Evolutionary conservation across 345 rosid species (phyloP).

Genomic region (Boechera retrofracta): DNA sequence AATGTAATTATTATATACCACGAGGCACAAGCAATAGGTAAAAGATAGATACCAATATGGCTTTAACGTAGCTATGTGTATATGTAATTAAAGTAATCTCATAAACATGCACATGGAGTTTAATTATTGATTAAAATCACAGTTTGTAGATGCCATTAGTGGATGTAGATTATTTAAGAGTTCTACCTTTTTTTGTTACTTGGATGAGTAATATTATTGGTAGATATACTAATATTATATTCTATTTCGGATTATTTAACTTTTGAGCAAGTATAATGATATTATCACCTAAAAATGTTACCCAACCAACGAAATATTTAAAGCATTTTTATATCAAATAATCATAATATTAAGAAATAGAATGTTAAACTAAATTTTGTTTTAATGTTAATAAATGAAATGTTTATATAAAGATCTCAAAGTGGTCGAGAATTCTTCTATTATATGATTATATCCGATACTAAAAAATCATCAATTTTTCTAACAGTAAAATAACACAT

Average conservation of each 20-base stretch:
- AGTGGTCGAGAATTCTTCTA: neutral
- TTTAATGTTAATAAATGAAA: neutral
- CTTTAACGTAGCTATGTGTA: neutral
- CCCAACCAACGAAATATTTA: neutral
- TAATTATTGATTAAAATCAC: neutral
- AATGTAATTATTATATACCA: neutral
- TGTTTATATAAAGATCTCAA: neutral
- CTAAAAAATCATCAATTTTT: neutral
- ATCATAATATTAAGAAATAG: neutral
- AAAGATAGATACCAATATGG: neutral
- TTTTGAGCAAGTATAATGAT: neutral
- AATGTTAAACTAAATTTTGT: neutral
- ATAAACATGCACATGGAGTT: neutral
- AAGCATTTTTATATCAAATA: neutral
- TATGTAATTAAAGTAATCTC: neutral
- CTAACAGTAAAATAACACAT: neutral
- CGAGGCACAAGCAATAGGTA: neutral
- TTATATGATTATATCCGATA: neutral
- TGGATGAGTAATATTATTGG: neutral
- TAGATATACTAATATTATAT: neutral
- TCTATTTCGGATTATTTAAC: neutral
- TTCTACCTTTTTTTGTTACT: neutral
- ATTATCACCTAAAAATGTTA: neutral
- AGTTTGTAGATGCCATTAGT: neutral
- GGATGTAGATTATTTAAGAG: neutral